A percentile compares a stretch with the other conserved stretches of the same genome.
These are phyloP conservation scores for Serpula lacrymans DNA, from an alignment of 768 basidiomycete genomes.

Conservation along the genomic window DNA sequence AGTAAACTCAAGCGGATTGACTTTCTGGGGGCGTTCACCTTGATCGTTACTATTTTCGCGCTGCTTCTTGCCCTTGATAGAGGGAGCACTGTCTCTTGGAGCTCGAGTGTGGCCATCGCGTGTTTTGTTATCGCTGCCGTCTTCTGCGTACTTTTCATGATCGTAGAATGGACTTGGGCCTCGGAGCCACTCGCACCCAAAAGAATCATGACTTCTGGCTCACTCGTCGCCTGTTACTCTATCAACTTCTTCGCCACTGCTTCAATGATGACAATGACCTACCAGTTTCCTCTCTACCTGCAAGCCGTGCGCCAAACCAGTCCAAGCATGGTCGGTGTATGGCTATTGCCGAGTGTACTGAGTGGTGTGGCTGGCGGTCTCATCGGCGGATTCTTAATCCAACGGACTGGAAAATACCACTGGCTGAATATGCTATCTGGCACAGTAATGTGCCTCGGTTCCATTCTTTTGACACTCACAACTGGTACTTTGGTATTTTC, in stretches of 20 bases:
- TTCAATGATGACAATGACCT: slow-evolving; percentile 41
- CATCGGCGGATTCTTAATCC: slow-evolving; percentile 50
- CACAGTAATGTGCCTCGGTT: slow-evolving; percentile 35
- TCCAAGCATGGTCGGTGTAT: slow-evolving; percentile 48
- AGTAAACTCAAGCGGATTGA: slow-evolving; percentile 60
- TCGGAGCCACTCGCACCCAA: slow-evolving; percentile 58
- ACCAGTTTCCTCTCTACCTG: slow-evolving; percentile 53
- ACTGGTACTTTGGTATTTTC: slow-evolving; percentile 39
- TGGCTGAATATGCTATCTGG: slow-evolving; percentile 44
- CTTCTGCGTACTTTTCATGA: slow-evolving; percentile 36
- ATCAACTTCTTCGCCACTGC: slow-evolving; percentile 57
- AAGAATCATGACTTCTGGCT: slow-evolving; percentile 46
- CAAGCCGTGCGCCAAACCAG: slow-evolving; percentile 52
- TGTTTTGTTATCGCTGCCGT: slow-evolving; percentile 33
- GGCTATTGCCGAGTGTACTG: slow-evolving; percentile 48
- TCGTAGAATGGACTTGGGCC: slow-evolving; percentile 48
- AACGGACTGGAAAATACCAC: slow-evolving; percentile 57
- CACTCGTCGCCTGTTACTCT: slow-evolving; percentile 51
- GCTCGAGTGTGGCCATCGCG: slow-evolving; percentile 33
- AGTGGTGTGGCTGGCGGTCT: slow-evolving; percentile 48
- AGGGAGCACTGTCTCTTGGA: slow-evolving; percentile 50
- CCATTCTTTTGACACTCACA: slow-evolving; percentile 32
- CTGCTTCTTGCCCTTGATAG: slow-evolving; percentile 57
- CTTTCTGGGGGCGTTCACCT: slow-evolving; percentile 53
- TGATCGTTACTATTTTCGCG: slow-evolving; percentile 53